phyloP scores from a whole-genome alignment of 129 eudicot genomes.

The Lonicera japonica region DNA sequence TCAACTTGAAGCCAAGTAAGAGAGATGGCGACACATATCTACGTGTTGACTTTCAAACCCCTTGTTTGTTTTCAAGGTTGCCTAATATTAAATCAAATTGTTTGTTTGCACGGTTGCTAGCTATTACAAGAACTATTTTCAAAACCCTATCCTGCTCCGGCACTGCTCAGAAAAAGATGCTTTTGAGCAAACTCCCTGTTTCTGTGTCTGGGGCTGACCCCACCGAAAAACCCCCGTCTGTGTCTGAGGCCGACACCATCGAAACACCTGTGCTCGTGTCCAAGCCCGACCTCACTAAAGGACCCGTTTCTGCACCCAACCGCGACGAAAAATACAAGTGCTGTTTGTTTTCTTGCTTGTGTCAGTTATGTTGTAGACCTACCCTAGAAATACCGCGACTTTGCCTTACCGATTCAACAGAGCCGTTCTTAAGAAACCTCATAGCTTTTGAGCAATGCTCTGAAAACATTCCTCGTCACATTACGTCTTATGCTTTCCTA shows the following conservation, averaged over 20 bases:
- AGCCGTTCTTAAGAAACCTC: constrained; percentile 3
- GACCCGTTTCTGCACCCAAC: neutral
- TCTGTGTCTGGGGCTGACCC: no score
- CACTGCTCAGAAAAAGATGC: no score
- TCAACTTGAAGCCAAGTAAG: neutral
- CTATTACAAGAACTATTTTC: no score
- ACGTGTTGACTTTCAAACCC: neutral
- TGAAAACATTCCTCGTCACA: neutral
- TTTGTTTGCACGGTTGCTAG: no score
- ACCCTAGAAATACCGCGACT: neutral
- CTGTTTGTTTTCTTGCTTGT: neutral
- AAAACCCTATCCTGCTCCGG: no score
- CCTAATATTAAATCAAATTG: neutral
- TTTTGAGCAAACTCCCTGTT: no score
- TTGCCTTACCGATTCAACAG: neutral
- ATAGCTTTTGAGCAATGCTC: constrained; percentile 1
- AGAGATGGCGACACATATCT: neutral
- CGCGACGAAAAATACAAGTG: neutral
- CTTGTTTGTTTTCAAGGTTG: neutral
- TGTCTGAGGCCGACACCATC: no score
- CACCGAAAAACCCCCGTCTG: no score
- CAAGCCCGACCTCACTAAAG: no score
- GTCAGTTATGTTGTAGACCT: neutral
- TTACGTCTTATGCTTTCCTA: neutral
- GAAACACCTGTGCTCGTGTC: no score